phyloP scores from a whole-genome alignment of 805 yeast species.

The Priceomyces castillae region DNA sequence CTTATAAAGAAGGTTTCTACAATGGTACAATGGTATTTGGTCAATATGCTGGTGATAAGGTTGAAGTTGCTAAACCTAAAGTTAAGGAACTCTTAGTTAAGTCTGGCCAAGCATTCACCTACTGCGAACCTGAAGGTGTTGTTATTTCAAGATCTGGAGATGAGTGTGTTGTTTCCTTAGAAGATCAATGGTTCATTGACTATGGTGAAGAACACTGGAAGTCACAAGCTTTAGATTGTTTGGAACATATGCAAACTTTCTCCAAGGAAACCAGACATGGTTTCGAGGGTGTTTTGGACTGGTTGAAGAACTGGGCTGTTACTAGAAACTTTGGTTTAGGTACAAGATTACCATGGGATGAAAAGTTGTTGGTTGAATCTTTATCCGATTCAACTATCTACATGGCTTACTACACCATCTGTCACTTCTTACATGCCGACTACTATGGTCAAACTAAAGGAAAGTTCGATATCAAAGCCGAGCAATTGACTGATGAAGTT shows the following conservation, averaged over 20 bases:
- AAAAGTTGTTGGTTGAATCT: constrained; percentile 87
- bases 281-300: constrained; percentile 88
- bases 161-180: constrained; percentile 92
- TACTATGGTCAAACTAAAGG: constrained; percentile 78
- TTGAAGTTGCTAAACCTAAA: constrained; percentile 86
- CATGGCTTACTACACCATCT: constrained; percentile 90
- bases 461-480: constrained; percentile 68
- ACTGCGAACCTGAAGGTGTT: constrained; percentile 89
- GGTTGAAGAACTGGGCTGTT: constrained; percentile 98
- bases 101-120: constrained; percentile 77
- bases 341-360: constrained; percentile 95
- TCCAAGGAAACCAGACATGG: constrained; percentile 83
- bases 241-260: constrained; percentile 72
- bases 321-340: constrained; percentile 97
- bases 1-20: constrained; percentile 96
- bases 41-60: constrained; percentile 81
- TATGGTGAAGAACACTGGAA: constrained; percentile 96
- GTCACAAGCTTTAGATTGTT: constrained; percentile 72
- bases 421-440: constrained; percentile 83
- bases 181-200: constrained; percentile 98
- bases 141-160: constrained; percentile 96
- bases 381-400: constrained; percentile 94
- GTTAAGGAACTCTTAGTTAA: constrained; percentile 79
- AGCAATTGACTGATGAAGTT: constrained; percentile 87
- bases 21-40: constrained; percentile 82